Evolutionary conservation across 805 yeast species (phyloP).

Genomic region (Cyberlindnera xishuangbannaensis): DNA sequence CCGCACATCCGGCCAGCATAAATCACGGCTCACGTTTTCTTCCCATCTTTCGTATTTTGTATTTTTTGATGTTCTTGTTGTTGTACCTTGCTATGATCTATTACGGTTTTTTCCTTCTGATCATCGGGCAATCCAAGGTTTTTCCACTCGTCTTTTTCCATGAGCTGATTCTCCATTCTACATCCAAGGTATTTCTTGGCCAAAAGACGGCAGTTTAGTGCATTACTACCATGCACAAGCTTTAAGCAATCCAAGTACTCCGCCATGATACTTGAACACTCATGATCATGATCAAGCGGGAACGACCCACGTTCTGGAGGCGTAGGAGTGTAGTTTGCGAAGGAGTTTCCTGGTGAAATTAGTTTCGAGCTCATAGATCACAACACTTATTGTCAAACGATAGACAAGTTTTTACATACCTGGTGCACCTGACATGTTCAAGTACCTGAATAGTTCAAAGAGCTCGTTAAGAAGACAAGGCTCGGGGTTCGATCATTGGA

Average conservation of each 20-base stretch:
- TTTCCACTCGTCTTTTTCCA: conserved; percentile 55
- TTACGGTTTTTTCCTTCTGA: conserved; percentile 23
- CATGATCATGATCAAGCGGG: conserved; percentile 86
- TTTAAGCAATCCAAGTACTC: conserved; percentile 75
- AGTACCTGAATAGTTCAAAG: neutral
- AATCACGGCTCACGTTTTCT: too few relatives aligned
- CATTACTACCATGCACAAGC: conserved; percentile 72
- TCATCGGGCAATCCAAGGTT: conserved; percentile 58
- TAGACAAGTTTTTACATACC: too few relatives aligned
- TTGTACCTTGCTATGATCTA: neutral
- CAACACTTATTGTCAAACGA: conserved; percentile 24
- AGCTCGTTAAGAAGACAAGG: neutral
- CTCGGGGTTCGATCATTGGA: neutral
- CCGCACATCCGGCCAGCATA: too few relatives aligned
- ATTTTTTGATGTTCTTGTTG: neutral
- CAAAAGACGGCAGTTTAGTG: conserved; percentile 81
- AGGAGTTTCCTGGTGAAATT: conserved; percentile 33
- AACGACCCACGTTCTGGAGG: conserved; percentile 97
- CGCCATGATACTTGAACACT: conserved; percentile 72
- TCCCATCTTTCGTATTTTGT: neutral
- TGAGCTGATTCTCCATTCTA: conserved; percentile 75
- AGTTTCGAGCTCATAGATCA: neutral
- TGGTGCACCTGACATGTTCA: conserved; percentile 16
- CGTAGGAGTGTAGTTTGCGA: conserved; percentile 60
- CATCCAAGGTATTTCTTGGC: conserved; percentile 82